These are phyloP conservation scores for Agaricus blazei DNA, from an alignment of 768 basidiomycete species.

Conservation along the genomic window DNA sequence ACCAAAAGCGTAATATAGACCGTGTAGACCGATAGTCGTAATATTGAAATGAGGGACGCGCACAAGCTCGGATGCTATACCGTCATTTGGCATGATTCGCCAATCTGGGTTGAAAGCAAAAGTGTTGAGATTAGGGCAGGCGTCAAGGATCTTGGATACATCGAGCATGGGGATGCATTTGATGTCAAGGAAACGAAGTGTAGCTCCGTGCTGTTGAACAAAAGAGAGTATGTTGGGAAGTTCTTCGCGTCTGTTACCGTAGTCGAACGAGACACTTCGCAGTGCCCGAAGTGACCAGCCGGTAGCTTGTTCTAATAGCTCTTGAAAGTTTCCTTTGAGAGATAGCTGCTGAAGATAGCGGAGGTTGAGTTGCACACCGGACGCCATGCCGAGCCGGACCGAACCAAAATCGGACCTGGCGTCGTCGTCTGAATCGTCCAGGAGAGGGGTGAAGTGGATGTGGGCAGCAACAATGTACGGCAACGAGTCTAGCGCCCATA, in stretches of 20 bases:
- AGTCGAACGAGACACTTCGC: conserved; percentile 52
- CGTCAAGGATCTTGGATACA: conserved; percentile 52
- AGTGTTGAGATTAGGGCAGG: conserved; percentile 56
- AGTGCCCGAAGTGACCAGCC: conserved; percentile 67
- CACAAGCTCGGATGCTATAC: conserved; percentile 33
- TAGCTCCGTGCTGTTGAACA: conserved; percentile 50
- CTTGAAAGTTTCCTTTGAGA: conserved; percentile 52
- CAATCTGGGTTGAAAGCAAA: conserved; percentile 78
- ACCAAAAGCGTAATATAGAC: conserved; percentile 64
- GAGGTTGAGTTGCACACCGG: conserved; percentile 47
- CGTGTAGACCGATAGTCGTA: conserved; percentile 62
- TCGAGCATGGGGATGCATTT: conserved; percentile 53
- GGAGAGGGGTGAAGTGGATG: conserved; percentile 42
- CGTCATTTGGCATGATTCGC: conserved; percentile 39
- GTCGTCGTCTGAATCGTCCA: conserved; percentile 21
- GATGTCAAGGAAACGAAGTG: conserved; percentile 62
- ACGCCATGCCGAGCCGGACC: conserved; percentile 56
- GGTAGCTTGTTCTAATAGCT: conserved; percentile 64
- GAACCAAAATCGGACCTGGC: conserved; percentile 29
- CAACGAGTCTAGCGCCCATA: conserved; percentile 66
- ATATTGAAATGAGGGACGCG: conserved; percentile 53
- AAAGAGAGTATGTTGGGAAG: conserved; percentile 58
- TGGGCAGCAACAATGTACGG: conserved; percentile 51
- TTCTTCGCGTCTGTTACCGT: conserved; percentile 37
- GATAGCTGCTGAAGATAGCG: conserved; percentile 59